Base-by-base conservation (phyloP, 2,329 filamentous ascomycete genomes). In the Lomentospora prolificans region DNA sequence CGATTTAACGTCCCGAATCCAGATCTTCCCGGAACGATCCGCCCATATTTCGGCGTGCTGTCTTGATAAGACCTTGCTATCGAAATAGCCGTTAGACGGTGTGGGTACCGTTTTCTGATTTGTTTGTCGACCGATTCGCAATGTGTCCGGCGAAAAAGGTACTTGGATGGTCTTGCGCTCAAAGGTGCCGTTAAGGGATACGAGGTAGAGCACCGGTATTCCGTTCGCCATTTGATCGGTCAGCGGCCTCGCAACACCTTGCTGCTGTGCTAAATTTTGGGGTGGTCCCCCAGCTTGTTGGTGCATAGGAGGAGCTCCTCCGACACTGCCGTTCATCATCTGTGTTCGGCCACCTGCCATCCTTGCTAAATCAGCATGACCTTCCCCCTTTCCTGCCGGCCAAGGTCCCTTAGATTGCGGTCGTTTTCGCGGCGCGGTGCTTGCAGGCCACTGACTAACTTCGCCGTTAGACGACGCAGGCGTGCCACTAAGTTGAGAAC, bases 31-130 rank as follows among this genome's bases (percentile, higher is more conserved):
- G 60, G 88, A 85, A 55, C 76, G 70, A 60, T 84, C 80, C n/a
- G 94, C 90, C 84, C 90, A 97, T 36, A 99, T 87, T 69, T 99
- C 94, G 33, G 94, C 94, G 69, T 99, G 94, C 67, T 96, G 90
- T 64, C 94, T 81, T 39, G 94, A 97, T 24, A 99, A 80, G 25
- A 99, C 94, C 71, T 99, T 99, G 53, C 92, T 97, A 69, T 99
- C 94, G 66, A 99, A 99, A 70, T 88, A 99, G 33, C 94, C 94
- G 71, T 99, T 99, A 58, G 85, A 74, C 0, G 90, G 85, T 0
- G 91, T 96, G 0, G 94, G 94, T 10, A 95, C 81, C 0, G 94
- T 97, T 71, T 96, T 97, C 61, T 90, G 89, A 70, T 99, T 99
- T 19, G 94, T 99, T 71, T 99, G 94, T 51, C 94, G 87, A 48